Evolutionary conservation across 1,284 basidiomycete genomes (phyloP).

Genomic region (Pseudozyma tsukubaensis): DNA sequence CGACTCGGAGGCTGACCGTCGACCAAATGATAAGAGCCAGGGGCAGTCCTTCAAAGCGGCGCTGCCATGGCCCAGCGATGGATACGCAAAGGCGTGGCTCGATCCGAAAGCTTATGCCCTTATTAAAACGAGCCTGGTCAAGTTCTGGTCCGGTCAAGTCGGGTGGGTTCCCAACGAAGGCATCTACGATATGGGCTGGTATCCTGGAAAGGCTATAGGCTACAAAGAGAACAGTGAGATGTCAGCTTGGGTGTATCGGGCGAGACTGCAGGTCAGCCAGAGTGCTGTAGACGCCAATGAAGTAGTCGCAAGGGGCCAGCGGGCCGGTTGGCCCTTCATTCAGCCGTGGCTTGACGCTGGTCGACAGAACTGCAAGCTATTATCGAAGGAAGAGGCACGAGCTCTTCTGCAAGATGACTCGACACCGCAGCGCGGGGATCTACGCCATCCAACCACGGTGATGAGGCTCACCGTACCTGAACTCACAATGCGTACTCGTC

Average conservation of each 20-base stretch:
- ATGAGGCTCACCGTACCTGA: slow-evolving; percentile 35
- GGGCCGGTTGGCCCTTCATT: slow-evolving; percentile 40
- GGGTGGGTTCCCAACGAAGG: slow-evolving; percentile 30
- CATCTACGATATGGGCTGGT: slow-evolving; percentile 47
- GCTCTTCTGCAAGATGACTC: slow-evolving; percentile 17
- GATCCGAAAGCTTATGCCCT: slow-evolving; percentile 12
- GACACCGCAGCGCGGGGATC: slow-evolving; percentile 13
- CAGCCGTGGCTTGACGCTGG: slow-evolving; percentile 28
- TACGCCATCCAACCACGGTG: slow-evolving; percentile 33
- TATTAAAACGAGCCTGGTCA: slow-evolving; percentile 21
- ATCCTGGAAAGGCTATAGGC: slow-evolving; percentile 37
- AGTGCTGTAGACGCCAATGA: neutral
- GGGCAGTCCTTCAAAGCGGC: neutral
- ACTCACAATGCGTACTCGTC: slow-evolving; percentile 23
- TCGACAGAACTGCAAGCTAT: neutral
- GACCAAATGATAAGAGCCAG: neutral
- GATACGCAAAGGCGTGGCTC: slow-evolving; percentile 16
- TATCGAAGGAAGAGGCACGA: slow-evolving; percentile 11
- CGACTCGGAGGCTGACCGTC: slow-evolving; percentile 4
- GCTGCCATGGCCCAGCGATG: slow-evolving; percentile 38
- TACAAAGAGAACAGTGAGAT: slow-evolving; percentile 18
- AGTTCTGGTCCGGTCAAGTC: slow-evolving; percentile 27
- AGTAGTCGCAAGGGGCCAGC: neutral
- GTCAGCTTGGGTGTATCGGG: slow-evolving; percentile 17
- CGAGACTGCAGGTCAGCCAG: slow-evolving; percentile 1